Conservation (phyloP, 164 flowering plant species). For the Kingdonia uniflora region DNA sequence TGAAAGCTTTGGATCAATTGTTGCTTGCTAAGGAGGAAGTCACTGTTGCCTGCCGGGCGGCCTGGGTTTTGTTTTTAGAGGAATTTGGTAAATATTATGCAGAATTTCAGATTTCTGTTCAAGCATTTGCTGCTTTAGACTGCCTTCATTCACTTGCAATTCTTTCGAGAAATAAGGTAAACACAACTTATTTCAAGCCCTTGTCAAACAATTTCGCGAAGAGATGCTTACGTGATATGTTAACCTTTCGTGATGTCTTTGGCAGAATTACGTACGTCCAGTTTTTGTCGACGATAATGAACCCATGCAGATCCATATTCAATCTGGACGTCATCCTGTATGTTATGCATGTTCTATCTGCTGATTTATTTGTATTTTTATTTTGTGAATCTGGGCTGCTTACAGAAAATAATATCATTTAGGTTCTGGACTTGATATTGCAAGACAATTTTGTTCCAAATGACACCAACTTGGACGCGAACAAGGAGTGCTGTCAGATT, state of each 20-base stretch:
- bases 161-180: slow-evolving; percentile 74
- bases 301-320: slow-evolving; percentile 67
- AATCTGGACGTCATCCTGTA: slow-evolving; percentile 90
- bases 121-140: slow-evolving; percentile 86
- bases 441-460: slow-evolving; percentile 88
- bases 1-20: slow-evolving; percentile 50
- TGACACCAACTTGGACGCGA: slow-evolving; percentile 62
- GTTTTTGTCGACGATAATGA: slow-evolving; percentile 52
- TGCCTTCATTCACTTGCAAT: slow-evolving; percentile 77
- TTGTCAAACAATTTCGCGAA: too few species aligned
- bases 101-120: slow-evolving; percentile 82
- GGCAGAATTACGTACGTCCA: slow-evolving; percentile 88
- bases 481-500: slow-evolving; percentile 72
- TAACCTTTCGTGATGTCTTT: slow-evolving; percentile 4
- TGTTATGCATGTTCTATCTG: slow-evolving; percentile 6
- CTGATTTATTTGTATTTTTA: not conserved
- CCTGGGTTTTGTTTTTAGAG: slow-evolving; percentile 65
- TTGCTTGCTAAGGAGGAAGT: slow-evolving; percentile 72
- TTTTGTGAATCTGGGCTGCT: not conserved
- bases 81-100: slow-evolving; percentile 53
- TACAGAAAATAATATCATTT: slow-evolving; percentile 2
- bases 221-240: not conserved
- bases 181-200: too few species aligned
- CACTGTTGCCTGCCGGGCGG: slow-evolving; percentile 44
- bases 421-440: slow-evolving; percentile 72